These are phyloP conservation scores for Aspergillus baeticus DNA, from an alignment of 495 filamentous ascomycete genomes.

Conservation along the genomic window DNA sequence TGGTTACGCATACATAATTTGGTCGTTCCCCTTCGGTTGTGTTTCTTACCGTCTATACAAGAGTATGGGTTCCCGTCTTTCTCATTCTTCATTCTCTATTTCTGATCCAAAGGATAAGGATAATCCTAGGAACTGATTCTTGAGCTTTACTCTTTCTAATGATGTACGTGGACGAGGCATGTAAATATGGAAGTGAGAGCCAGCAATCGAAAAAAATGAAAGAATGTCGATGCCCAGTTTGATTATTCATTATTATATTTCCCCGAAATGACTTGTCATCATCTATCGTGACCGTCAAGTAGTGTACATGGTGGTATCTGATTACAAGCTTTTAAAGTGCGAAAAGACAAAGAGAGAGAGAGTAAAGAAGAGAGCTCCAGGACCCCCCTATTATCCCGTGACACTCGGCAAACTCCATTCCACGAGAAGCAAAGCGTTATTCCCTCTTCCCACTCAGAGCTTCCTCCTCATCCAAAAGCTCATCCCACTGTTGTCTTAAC, in stretches of 20 bases:
- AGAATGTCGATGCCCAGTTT: not conserved
- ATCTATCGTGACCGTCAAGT: not conserved
- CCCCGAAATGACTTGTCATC: not conserved
- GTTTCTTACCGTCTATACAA: too few species aligned
- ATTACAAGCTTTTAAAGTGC: not conserved
- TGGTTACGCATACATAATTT: conserved; percentile 7
- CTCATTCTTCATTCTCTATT: conserved; percentile 2
- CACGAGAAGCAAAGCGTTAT: not conserved
- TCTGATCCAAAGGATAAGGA: conserved; percentile 9
- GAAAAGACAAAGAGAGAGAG: not conserved
- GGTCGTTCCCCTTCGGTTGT: not conserved
- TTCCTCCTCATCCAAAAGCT: conserved; percentile 47
- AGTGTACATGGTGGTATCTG: not conserved
- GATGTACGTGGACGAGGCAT: conserved; percentile 34
- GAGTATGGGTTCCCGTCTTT: too few species aligned
- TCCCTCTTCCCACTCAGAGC: conserved; percentile 3
- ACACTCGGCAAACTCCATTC: too few species aligned
- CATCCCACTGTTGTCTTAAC: conserved; percentile 77
- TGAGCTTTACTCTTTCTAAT: conserved; percentile 22
- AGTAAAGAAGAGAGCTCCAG: not conserved
- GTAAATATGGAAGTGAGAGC: conserved; percentile 34
- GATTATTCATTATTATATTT: conserved; percentile 1
- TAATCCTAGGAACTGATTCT: conserved; percentile 17
- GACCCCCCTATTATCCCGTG: too few species aligned
- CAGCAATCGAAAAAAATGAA: conserved; percentile 15